Conservation (phyloP, 371 early-diverging fungal genomes). For the Gilbertella persicaria region DNA sequence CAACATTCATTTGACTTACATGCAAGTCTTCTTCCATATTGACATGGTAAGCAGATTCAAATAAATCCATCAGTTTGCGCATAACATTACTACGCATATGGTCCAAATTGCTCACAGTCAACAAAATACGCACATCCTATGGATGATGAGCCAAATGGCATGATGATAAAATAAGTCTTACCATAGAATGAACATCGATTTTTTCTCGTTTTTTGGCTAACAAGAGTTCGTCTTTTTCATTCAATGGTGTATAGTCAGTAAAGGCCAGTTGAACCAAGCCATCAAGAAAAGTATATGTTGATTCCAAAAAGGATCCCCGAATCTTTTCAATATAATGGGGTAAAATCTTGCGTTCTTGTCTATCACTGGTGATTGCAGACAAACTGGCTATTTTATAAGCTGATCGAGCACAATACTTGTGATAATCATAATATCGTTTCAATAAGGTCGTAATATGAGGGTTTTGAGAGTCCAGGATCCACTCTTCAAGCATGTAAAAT, state of each 20-base stretch:
- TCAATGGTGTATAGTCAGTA: slow-evolving; percentile 51
- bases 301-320: slow-evolving; percentile 63
- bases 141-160: neutral
- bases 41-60: slow-evolving; percentile 68
- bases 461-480: slow-evolving; percentile 77
- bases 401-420: slow-evolving; percentile 69
- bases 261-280: slow-evolving; percentile 69
- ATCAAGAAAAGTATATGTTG: slow-evolving; percentile 69
- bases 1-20: slow-evolving; percentile 39
- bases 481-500: slow-evolving; percentile 85
- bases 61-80: slow-evolving; percentile 71
- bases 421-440: slow-evolving; percentile 71
- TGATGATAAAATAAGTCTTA: slow-evolving; percentile 3
- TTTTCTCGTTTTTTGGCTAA: slow-evolving; percentile 41
- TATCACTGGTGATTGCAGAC: slow-evolving; percentile 46
- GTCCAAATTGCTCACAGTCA: slow-evolving; percentile 80
- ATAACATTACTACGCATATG: slow-evolving; percentile 69
- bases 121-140: slow-evolving; percentile 70
- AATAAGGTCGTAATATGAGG: slow-evolving; percentile 66
- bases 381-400: slow-evolving; percentile 62
- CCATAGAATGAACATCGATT: slow-evolving; percentile 50
- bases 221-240: slow-evolving; percentile 40
- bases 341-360: slow-evolving; percentile 21
- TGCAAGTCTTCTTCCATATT: slow-evolving; percentile 67
- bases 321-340: slow-evolving; percentile 56